Percentiles rank a stretch among this genome's conserved stretches.
phyloP scores from a whole-genome alignment of 2,329 filamentous ascomycete genomes.

The Metarhizium sp. region DNA sequence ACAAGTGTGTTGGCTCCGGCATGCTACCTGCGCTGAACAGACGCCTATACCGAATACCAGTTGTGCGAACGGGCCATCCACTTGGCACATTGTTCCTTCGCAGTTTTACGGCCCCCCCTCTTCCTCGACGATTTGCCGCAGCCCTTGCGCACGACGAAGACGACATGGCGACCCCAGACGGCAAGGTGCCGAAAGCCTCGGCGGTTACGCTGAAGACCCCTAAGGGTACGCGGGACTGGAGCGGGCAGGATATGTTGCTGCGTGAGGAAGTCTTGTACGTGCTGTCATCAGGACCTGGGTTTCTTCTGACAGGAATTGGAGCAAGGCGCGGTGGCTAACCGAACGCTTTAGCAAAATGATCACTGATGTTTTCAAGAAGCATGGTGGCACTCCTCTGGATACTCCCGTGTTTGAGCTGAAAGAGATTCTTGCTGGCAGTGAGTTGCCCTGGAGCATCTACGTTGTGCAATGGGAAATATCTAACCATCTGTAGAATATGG shows the following conservation, averaged over 20 bases:
- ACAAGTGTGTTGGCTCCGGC: slow-evolving; percentile 6
- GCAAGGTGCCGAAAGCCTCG: slow-evolving; percentile 36
- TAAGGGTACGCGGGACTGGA: slow-evolving; percentile 86
- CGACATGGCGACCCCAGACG: slow-evolving; percentile 22
- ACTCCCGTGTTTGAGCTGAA: slow-evolving; percentile 79
- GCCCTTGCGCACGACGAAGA: slow-evolving; percentile 1
- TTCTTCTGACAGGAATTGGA: neutral
- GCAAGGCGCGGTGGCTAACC: neutral
- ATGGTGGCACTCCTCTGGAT: slow-evolving; percentile 71
- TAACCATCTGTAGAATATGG: slow-evolving; percentile 53
- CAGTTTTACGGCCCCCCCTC: neutral
- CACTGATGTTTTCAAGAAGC: slow-evolving; percentile 71
- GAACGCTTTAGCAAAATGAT: slow-evolving; percentile 43
- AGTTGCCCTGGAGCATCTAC: neutral
- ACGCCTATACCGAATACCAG: slow-evolving; percentile 2
- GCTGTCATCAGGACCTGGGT: too few species aligned
- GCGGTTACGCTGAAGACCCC: slow-evolving; percentile 60
- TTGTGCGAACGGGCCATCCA: neutral
- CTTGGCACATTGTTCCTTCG: slow-evolving; percentile 3
- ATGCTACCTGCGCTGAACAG: slow-evolving; percentile 11
- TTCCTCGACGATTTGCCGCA: neutral
- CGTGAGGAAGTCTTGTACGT: slow-evolving; percentile 63
- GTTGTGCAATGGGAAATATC: neutral
- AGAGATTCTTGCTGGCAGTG: slow-evolving; percentile 70
- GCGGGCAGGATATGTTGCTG: slow-evolving; percentile 68